Evolutionary conservation across 768 basidiomycete genomes (phyloP).

Genomic region (Phlebiopsis gigantea): DNA sequence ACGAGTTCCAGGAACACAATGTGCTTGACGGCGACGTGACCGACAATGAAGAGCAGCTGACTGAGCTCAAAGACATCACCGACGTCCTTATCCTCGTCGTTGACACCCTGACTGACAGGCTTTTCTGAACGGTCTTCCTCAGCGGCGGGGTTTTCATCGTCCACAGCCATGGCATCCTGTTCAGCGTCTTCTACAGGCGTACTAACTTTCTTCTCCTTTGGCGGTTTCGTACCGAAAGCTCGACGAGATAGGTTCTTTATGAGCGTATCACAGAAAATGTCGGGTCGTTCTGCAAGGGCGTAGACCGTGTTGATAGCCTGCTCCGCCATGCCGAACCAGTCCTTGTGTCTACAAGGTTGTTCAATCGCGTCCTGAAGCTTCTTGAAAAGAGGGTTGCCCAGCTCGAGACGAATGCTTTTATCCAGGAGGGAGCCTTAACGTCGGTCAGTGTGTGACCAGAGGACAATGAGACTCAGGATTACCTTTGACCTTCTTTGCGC

Average conservation of each 20-base stretch:
- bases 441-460: background rate
- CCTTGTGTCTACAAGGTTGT: conserved; percentile 73
- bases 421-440: conserved; percentile 75
- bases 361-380: conserved; percentile 81
- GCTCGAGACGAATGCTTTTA: conserved; percentile 79
- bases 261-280: conserved; percentile 71
- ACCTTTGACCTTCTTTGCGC: conserved; percentile 97
- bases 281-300: conserved; percentile 89
- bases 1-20: conserved; percentile 94
- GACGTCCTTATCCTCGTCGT: conserved; percentile 38
- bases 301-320: conserved; percentile 97
- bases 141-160: conserved; percentile 22
- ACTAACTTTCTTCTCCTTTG: conserved; percentile 13
- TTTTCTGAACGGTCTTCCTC: conserved; percentile 6
- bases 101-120: conserved; percentile 6
- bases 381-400: conserved; percentile 82
- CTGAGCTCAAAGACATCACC: conserved; percentile 86
- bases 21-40: conserved; percentile 96
- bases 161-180: conserved; percentile 53
- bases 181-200: conserved; percentile 29
- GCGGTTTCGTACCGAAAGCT: conserved; percentile 47
- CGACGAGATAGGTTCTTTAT: conserved; percentile 76
- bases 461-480: background rate
- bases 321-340: conserved; percentile 97
- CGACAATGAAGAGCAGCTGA: conserved; percentile 93